Evolutionary conservation across 192 early-diverging fungal species (phyloP).

Genomic region (Coemansia reversa): DNA sequence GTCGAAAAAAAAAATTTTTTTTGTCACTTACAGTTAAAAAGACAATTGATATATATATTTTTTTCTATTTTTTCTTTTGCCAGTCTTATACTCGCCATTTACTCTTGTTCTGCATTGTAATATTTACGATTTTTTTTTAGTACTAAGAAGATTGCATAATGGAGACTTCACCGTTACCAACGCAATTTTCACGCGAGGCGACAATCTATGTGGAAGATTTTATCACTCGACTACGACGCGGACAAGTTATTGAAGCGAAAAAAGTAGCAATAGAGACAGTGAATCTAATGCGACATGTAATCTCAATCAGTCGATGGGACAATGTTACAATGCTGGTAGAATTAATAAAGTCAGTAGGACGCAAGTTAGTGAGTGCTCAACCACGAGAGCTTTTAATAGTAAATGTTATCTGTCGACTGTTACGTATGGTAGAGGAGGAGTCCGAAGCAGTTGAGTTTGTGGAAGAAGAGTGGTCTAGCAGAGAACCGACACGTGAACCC

Average conservation of each 20-base stretch:
- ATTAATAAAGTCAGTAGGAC: slow-evolving; percentile 68
- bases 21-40: not conserved
- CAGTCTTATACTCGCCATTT: not conserved
- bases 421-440: slow-evolving; percentile 79
- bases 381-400: slow-evolving; percentile 81
- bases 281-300: slow-evolving; percentile 70
- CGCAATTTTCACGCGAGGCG: slow-evolving; percentile 26
- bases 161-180: slow-evolving; percentile 2
- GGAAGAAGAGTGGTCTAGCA: slow-evolving; percentile 9
- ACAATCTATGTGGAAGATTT: slow-evolving; percentile 50
- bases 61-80: slow-evolving; percentile 1
- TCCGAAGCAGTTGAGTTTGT: slow-evolving; percentile 23
- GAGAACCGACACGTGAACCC: not conserved
- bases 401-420: slow-evolving; percentile 81
- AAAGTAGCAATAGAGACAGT: slow-evolving; percentile 71
- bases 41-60: not conserved
- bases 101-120: too few relatives aligned
- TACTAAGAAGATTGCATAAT: slow-evolving; percentile 1
- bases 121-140: not conserved
- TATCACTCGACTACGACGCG: slow-evolving; percentile 58
- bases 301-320: slow-evolving; percentile 74
- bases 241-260: slow-evolving; percentile 70
- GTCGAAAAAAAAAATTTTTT: slow-evolving; percentile 1
- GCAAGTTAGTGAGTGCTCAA: slow-evolving; percentile 70
- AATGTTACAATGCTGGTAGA: slow-evolving; percentile 61